Conservation (phyloP, 1,139 yeast genomes). For the Nakaseomyces delphensis region DNA sequence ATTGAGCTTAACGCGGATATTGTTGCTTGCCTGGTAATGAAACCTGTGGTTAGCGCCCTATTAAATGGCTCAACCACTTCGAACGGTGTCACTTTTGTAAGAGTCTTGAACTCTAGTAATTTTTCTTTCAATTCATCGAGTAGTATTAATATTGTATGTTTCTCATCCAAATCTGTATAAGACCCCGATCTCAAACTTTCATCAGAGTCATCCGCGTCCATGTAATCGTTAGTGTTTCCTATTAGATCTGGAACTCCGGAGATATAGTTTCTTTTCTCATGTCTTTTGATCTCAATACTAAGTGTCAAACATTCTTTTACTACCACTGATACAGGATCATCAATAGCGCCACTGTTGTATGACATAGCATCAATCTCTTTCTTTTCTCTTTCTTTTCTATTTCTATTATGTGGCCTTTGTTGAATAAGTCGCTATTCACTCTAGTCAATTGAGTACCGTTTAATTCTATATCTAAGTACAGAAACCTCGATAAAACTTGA, state of each 20-base stretch:
- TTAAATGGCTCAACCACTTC: not conserved
- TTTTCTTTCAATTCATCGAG: not conserved
- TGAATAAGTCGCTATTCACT: not conserved
- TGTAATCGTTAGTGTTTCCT: slow-evolving; percentile 1
- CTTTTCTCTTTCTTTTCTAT: too few species aligned
- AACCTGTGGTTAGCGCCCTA: not conserved
- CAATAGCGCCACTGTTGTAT: not conserved
- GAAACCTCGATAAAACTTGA: too few species aligned
- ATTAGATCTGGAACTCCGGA: slow-evolving; percentile 3
- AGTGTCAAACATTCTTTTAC: slow-evolving; percentile 52
- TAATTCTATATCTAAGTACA: too few species aligned
- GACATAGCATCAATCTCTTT: too few species aligned
- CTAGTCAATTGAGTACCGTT: too few species aligned
- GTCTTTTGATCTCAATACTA: slow-evolving; percentile 49
- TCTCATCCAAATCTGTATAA: not conserved
- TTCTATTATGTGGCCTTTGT: too few species aligned
- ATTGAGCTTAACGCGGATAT: slow-evolving; percentile 68
- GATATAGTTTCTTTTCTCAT: slow-evolving; percentile 3
- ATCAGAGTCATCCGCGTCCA: not conserved
- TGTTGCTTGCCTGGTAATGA: slow-evolving; percentile 27
- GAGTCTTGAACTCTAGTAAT: not conserved
- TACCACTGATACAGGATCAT: slow-evolving; percentile 41
- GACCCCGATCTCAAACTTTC: not conserved
- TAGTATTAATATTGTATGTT: not conserved
- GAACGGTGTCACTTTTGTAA: not conserved